Evolutionary conservation across 345 rosid genomes (phyloP).

Genomic region (Salix koriyanagi): DNA sequence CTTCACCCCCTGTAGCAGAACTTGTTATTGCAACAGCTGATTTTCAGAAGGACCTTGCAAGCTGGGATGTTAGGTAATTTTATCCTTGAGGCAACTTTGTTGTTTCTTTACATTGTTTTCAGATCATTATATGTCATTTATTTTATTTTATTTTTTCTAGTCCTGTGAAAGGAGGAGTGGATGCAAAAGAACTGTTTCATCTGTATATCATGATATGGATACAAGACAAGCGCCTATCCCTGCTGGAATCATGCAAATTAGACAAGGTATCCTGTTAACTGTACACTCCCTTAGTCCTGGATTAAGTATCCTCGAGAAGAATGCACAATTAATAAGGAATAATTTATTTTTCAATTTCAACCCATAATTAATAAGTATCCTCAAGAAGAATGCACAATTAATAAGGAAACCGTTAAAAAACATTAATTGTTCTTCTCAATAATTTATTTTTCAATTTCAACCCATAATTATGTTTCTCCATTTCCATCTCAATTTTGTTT

Average conservation of each 20-base stretch:
- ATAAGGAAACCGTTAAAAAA: too few species aligned
- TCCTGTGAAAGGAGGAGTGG: slow-evolving; percentile 88
- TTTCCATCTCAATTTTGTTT: too few species aligned
- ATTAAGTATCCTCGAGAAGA: too few species aligned
- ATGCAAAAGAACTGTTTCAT: slow-evolving; percentile 93
- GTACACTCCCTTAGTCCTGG: neutral
- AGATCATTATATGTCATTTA: neutral
- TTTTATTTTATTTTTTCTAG: slow-evolving; percentile 31
- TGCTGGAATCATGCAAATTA: slow-evolving; percentile 88
- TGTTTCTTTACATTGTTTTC: slow-evolving; percentile 8
- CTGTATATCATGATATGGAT: slow-evolving; percentile 94
- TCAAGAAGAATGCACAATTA: neutral
- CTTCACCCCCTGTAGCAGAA: slow-evolving; percentile 82
- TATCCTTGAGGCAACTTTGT: neutral
- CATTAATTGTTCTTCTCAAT: too few species aligned
- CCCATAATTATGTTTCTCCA: too few species aligned
- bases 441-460: too few species aligned
- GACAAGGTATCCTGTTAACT: slow-evolving; percentile 64
- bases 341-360: too few species aligned
- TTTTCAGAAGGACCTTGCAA: slow-evolving; percentile 86
- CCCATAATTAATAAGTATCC: neutral
- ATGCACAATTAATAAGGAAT: too few species aligned
- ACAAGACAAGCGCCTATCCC: slow-evolving; percentile 82
- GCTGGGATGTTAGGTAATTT: slow-evolving; percentile 71
- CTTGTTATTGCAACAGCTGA: slow-evolving; percentile 92